A percentile compares a stretch with the other conserved stretches of the same genome.
Evolutionary conservation across 108 stramenopile species (phyloP).

Genomic region (Cyclostephanos invisitatus): DNA sequence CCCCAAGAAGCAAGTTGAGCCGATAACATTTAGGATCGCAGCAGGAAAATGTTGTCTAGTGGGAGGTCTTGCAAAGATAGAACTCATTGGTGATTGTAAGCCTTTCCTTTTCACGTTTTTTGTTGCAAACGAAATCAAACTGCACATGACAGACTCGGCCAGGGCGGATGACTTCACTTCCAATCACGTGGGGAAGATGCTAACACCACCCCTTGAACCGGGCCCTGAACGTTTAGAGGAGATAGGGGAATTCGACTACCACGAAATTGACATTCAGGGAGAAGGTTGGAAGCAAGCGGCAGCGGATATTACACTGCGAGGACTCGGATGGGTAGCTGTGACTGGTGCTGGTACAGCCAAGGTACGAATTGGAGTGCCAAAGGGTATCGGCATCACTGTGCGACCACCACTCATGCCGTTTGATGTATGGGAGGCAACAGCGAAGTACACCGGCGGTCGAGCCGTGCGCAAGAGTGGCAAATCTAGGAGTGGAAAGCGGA

Average conservation of each 20-base stretch:
- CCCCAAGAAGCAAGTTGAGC: constrained; percentile 88
- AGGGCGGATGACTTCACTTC: constrained; percentile 80
- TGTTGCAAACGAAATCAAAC: constrained; percentile 93
- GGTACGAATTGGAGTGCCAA: constrained; percentile 78
- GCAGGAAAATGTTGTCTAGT: constrained; percentile 85
- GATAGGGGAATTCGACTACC: constrained; percentile 88
- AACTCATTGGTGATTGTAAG: constrained; percentile 80
- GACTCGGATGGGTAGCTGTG: constrained; percentile 96
- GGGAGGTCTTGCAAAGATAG: constrained; percentile 84
- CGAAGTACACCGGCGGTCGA: constrained; percentile 83
- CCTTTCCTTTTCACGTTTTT: constrained; percentile 94
- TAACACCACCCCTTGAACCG: constrained; percentile 88
- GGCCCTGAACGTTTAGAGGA: constrained; percentile 77
- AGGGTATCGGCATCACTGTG: constrained; percentile 82
- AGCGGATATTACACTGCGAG: constrained; percentile 90
- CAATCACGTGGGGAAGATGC: constrained; percentile 88
- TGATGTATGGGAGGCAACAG: constrained; percentile 86
- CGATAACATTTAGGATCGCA: constrained; percentile 80
- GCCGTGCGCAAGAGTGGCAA: constrained; percentile 73
- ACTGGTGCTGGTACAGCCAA: constrained; percentile 87
- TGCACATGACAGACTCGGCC: constrained; percentile 80
- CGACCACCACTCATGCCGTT: constrained; percentile 91
- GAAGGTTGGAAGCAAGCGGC: constrained; percentile 94
- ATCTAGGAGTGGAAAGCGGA: constrained; percentile 67
- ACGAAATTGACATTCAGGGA: constrained; percentile 85